These are phyloP conservation scores for Cicer chorassanicum DNA, from an alignment of 306 rosid species.

Conservation along the genomic window DNA sequence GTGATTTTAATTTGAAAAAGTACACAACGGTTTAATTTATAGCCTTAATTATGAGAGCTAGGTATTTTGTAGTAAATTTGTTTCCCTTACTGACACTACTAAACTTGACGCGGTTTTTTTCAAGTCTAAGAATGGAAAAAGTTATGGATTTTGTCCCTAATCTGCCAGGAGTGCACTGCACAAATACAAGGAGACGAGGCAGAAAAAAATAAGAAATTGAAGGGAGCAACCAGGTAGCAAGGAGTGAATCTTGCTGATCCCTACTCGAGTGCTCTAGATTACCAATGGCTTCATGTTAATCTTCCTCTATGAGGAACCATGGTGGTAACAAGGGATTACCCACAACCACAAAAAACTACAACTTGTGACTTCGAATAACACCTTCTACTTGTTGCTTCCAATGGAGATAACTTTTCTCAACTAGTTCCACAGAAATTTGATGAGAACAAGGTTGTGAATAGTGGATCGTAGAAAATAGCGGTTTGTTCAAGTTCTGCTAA, in stretches of 20 bases:
- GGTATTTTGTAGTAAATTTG: neutral
- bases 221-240: neutral
- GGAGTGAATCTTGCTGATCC: conserved; percentile 9
- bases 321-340: neutral
- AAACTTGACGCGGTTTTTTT: neutral
- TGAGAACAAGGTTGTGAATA: neutral
- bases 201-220: conserved; percentile 3
- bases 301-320: neutral
- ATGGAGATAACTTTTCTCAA: conserved; percentile 3
- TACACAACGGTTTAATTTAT: neutral
- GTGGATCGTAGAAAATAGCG: too few relatives aligned
- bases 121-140: neutral
- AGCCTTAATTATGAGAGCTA: conserved; percentile 5
- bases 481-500: too few relatives aligned
- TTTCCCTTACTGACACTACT: neutral
- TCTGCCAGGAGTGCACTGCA: neutral
- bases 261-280: neutral
- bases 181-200: neutral
- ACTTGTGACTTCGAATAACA: neutral
- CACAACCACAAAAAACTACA: conserved; percentile 2
- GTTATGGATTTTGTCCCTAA: conserved; percentile 3
- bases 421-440: neutral
- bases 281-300: neutral
- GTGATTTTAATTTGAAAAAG: neutral
- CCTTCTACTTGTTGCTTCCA: neutral